Conservation (phyloP, 768 basidiomycete species). For the Chalciporus pseudorubinellus region DNA sequence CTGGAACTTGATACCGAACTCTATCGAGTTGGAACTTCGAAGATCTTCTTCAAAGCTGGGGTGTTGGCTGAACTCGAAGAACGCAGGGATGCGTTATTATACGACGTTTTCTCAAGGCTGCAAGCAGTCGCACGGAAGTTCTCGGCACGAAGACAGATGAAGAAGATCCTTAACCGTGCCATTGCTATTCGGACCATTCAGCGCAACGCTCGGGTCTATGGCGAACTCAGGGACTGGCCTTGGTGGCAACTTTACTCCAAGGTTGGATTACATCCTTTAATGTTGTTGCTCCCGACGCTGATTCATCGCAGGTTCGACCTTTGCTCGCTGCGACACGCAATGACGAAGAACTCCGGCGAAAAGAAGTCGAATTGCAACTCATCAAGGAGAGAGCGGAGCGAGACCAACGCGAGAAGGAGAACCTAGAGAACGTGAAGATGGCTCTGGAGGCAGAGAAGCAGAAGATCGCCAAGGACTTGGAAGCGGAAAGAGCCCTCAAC, state of each 20-base stretch:
- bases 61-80: conserved; percentile 96
- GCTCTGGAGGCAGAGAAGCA: conserved; percentile 80
- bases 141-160: conserved; percentile 85
- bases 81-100: conserved; percentile 81
- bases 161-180: conserved; percentile 92
- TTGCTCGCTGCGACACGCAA: conserved; percentile 87
- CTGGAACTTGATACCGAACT: conserved; percentile 82
- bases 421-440: conserved; percentile 78
- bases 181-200: conserved; percentile 91
- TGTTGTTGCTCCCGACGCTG: conserved; percentile 3
- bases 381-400: conserved; percentile 84
- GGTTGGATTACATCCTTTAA: conserved; percentile 36
- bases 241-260: conserved; percentile 99
- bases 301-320: conserved; percentile 70
- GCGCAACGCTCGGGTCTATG: conserved; percentile 88
- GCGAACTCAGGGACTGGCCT: conserved; percentile 90
- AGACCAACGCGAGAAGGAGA: conserved; percentile 78
- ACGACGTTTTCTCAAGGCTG: conserved; percentile 82
- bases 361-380: conserved; percentile 78
- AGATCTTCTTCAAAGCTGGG: conserved; percentile 99
- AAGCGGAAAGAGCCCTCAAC: conserved; percentile 74
- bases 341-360: conserved; percentile 87
- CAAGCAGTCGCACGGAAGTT: conserved; percentile 87
- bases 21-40: conserved; percentile 92
- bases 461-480: conserved; percentile 76